A percentile compares a stretch with the other conserved stretches of the same genome.
Evolutionary conservation across 2,329 filamentous ascomycete genomes (phyloP).

Genomic region (Xylaria sp.): DNA sequence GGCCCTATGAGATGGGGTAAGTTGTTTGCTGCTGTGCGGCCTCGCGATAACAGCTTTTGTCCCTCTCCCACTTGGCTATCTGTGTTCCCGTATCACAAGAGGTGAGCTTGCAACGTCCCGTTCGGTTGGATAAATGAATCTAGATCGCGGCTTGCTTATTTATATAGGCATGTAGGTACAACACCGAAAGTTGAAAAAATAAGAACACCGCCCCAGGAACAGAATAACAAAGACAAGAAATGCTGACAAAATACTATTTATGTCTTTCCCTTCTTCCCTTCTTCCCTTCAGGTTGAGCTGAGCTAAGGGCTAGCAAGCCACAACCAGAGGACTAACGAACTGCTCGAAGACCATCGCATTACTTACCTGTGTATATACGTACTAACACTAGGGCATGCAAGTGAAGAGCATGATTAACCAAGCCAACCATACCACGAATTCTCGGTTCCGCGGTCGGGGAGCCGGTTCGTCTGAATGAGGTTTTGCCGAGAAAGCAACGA

Average conservation of each 20-base stretch:
- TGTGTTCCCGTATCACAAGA: neutral
- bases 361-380: too few relatives aligned
- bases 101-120: neutral
- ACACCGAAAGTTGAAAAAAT: too few relatives aligned
- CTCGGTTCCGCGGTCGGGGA: neutral
- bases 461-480: neutral
- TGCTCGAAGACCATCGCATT: neutral
- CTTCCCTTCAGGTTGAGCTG: neutral
- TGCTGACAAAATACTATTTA: neutral
- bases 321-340: constrained; percentile 1
- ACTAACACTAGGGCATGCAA: neutral
- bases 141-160: neutral
- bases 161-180: constrained; percentile 11
- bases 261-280: neutral
- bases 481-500: neutral
- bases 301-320: constrained; percentile 13
- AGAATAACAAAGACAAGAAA: neutral
- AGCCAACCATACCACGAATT: neutral
- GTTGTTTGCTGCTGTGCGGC: neutral
- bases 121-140: constrained; percentile 20
- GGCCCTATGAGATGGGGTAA: neutral
- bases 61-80: neutral
- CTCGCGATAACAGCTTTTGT: constrained; percentile 16
- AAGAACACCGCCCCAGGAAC: neutral
- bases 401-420: neutral